These are phyloP conservation scores for Cornus suecica DNA, from an alignment of 148 eudicot genomes.

Conservation along the genomic window DNA sequence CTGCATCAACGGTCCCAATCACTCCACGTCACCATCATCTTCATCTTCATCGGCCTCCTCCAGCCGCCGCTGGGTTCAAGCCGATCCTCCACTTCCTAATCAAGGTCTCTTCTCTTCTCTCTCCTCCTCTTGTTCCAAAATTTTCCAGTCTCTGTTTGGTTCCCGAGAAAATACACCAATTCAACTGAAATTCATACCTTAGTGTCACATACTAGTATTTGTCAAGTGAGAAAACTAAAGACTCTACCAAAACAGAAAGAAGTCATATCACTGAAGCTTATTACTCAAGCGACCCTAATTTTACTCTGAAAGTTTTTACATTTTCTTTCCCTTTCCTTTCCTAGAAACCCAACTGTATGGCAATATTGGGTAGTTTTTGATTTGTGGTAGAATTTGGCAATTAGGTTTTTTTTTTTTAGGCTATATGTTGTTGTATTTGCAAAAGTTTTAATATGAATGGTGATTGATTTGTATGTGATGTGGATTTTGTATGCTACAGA, in stretches of 20 bases:
- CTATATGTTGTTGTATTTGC: not conserved
- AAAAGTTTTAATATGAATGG: not conserved
- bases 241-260: not conserved
- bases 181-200: not conserved
- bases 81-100: not conserved
- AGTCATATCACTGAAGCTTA: not conserved
- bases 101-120: not conserved
- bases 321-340: not conserved
- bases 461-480: not conserved
- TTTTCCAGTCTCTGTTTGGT: not conserved
- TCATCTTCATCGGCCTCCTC: not conserved
- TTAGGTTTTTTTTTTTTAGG: too few relatives aligned
- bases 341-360: not conserved
- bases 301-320: not conserved
- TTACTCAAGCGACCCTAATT: not conserved
- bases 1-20: constrained; percentile 17
- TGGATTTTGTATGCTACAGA: constrained; percentile 14
- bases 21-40: constrained; percentile 12
- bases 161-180: not conserved
- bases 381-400: not conserved
- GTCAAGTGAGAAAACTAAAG: not conserved
- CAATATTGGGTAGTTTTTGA: not conserved
- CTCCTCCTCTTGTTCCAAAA: not conserved
- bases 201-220: not conserved
- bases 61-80: constrained; percentile 20